A percentile compares a stretch with the other conserved stretches of the same genome.
These are phyloP conservation scores for Glarea lozoyensis DNA, from an alignment of 495 filamentous ascomycete genomes.

Conservation along the genomic window DNA sequence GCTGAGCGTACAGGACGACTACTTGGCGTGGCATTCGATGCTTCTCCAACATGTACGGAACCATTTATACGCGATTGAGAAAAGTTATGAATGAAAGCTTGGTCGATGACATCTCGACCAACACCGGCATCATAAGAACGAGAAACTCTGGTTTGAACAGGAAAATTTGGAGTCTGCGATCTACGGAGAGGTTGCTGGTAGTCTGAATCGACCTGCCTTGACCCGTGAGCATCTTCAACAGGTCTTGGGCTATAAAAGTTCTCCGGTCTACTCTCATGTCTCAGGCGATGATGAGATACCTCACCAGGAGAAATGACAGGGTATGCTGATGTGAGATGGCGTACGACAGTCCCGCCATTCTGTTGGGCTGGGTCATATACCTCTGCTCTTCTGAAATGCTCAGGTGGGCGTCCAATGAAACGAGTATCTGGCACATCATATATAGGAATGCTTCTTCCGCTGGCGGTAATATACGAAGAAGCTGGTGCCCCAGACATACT, in stretches of 20 bases:
- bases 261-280: background rate
- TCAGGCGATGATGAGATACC: background rate
- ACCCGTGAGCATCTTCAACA: conserved; percentile 5
- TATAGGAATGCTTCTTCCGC: conserved; percentile 14
- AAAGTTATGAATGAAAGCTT: conserved; percentile 12
- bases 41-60: conserved; percentile 4
- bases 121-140: conserved; percentile 12
- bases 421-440: conserved; percentile 15
- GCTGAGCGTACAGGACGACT: conserved; percentile 8
- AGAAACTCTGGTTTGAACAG: conserved; percentile 8
- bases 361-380: background rate
- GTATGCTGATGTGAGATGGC: conserved; percentile 4
- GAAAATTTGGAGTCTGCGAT: conserved; percentile 5
- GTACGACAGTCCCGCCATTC: conserved; percentile 2
- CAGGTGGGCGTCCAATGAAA: conserved; percentile 5
- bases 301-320: conserved; percentile 7
- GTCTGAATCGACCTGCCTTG: conserved; percentile 6
- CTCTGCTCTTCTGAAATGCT: conserved; percentile 9
- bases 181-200: conserved; percentile 5
- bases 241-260: background rate
- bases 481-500: conserved; percentile 12
- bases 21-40: too few relatives aligned
- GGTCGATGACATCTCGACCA: conserved; percentile 6
- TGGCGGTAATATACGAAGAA: conserved; percentile 3
- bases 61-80: conserved; percentile 20